Base-by-base conservation (phyloP, 148 eudicot species). In the Spergularia bocconei region DNA sequence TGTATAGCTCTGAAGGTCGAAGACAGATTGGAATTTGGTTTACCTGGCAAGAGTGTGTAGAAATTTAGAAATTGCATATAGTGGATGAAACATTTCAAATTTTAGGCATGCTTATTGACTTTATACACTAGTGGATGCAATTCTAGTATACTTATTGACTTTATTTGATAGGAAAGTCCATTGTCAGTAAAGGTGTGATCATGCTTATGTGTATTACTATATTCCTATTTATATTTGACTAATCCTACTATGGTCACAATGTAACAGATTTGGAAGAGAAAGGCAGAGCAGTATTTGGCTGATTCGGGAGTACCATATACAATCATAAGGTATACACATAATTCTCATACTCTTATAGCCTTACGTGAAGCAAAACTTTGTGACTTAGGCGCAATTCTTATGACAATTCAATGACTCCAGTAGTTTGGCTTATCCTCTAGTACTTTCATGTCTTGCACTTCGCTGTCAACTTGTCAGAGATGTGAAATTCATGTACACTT, bases 261-360 rank as follows among this genome's bases (percentile, higher is more conserved):
- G 13, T 79, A 77, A 36, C 84, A 94, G 97, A 68, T 95, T 23
- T 95, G 97, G 98, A 95, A 95, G 88, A 85, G 97, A 81, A 95
- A 95, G 85, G 96, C 97, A 55, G 98, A 95, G 77, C 92, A 92
- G 70, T 95, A 95, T 85, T 79, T 95, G 75, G 93, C 92, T 73
- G 96, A 95, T 75, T 95, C 98, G 62, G 98, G 97, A 74, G 74
- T 95, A 59, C 97, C 97, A 55, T 90, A 95, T 88, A 95, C 98
- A 39, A 92, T 95, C 63, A 92, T 95, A 75, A 88, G 97, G 98
- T 92, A 84, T 89, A 80, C 80, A 69, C 20, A 39, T 11, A 39
- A 16, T 60, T 58, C 55, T 48, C 57, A 48, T 23, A 23, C 48
- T 5, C 36, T n/a, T n/a, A 12, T 8, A 29, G 6, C 13, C 13